Evolutionary conservation across 176 grass and related monocot species (phyloP).

Genomic region (Rhipidocladum racemiflorum): DNA sequence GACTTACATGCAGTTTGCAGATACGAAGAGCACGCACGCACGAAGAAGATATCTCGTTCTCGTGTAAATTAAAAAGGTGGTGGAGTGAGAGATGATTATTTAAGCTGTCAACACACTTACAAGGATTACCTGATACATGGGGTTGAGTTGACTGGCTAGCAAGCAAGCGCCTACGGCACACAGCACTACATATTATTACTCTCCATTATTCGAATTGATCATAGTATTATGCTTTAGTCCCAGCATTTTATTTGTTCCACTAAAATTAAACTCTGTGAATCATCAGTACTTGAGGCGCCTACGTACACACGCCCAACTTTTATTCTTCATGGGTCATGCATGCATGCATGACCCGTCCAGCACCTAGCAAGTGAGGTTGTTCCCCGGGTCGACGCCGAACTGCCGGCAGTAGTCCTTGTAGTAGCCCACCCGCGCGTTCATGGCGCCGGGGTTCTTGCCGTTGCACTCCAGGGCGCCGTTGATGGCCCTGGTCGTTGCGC

Average conservation of each 20-base stretch:
- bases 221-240: not conserved
- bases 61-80: not conserved
- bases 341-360: not conserved
- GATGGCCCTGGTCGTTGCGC: conserved; percentile 53
- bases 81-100: no score
- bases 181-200: not conserved
- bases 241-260: not conserved
- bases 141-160: not conserved
- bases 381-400: conserved; percentile 56
- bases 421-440: conserved; percentile 37
- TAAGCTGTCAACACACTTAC: not conserved
- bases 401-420: conserved; percentile 63
- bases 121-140: not conserved
- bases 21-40: not conserved
- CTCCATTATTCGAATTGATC: not conserved
- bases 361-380: conserved; percentile 56
- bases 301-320: not conserved
- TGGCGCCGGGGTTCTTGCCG: conserved; percentile 23
- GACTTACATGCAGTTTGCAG: not conserved
- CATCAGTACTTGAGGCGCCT: not conserved
- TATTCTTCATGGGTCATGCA: not conserved
- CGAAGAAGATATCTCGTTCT: not conserved
- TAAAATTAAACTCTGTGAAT: not conserved
- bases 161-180: not conserved
- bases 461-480: conserved; percentile 55